Conservation (phyloP, 2,329 filamentous ascomycete genomes). For the Phaeosphaeriaceae sp. region DNA sequence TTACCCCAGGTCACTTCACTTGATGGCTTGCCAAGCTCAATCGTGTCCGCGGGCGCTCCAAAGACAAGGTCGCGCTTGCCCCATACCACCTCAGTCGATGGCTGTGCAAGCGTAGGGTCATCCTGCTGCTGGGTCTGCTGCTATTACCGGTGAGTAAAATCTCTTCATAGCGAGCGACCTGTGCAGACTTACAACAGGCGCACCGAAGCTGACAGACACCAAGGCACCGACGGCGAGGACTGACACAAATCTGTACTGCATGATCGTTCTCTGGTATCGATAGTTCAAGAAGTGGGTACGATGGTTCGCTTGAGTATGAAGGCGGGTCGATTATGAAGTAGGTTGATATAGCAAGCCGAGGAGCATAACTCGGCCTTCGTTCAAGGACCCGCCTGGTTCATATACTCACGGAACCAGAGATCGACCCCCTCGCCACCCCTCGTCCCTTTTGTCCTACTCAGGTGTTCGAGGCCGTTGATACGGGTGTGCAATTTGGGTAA, state of each 20-base stretch:
- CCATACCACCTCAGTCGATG: conserved; percentile 20
- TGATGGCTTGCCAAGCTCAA: conserved; percentile 22
- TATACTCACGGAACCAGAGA: conserved; percentile 15
- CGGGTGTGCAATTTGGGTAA: conserved; percentile 26
- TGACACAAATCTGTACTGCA: conserved; percentile 39
- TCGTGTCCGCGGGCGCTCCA: conserved; percentile 8
- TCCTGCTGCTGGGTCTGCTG: conserved; percentile 3
- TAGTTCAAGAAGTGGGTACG: conserved; percentile 4
- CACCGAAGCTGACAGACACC: conserved; percentile 25
- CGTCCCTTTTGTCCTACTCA: conserved; percentile 3
- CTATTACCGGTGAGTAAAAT: conserved; percentile 6
- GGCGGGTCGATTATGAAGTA: conserved; percentile 5
- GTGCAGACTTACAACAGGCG: conserved; percentile 30
- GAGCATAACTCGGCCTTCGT: conserved; percentile 1
- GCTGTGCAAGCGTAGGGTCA: conserved; percentile 14
- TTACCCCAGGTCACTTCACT: conserved; percentile 24
- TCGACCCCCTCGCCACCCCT: conserved; percentile 11
- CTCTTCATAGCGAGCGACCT: background rate
- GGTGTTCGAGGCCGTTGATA: conserved; percentile 22
- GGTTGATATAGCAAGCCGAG: conserved; percentile 8
- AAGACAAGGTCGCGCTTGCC: conserved; percentile 15
- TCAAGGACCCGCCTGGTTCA: conserved; percentile 12
- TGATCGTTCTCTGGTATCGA: conserved; percentile 8
- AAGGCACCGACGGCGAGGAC: conserved; percentile 32
- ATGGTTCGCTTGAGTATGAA: conserved; percentile 2